Percentiles rank a stretch among this genome's conserved stretches.
These are phyloP conservation scores for Oryza officinalis DNA, from an alignment of 176 grass and related monocot genomes.

Conservation along the genomic window DNA sequence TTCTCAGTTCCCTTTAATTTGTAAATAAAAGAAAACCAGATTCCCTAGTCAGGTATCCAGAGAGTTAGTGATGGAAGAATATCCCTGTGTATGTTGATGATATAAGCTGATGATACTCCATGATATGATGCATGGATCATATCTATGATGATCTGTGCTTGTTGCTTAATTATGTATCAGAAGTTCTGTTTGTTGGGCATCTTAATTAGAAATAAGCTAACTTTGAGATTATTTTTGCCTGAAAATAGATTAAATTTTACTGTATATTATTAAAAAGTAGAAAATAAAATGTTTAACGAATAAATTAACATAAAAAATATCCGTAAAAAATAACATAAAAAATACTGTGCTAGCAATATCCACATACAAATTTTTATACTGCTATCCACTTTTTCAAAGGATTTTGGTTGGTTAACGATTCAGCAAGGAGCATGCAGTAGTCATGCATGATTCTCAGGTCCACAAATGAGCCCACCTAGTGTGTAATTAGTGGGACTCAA, in stretches of 20 bases:
- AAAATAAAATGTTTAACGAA: not conserved
- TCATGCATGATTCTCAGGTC: too few species aligned
- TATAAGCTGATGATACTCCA: not conserved
- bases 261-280: not conserved
- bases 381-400: not conserved
- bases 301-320: not conserved
- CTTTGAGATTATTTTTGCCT: not conserved
- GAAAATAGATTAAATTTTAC: not conserved
- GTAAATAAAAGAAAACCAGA: not conserved
- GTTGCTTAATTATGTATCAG: not conserved
- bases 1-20: not conserved
- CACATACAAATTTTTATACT: not conserved
- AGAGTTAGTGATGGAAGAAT: slow-evolving; percentile 16
- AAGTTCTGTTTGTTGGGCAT: not conserved
- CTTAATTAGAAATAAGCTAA: not conserved
- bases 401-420: not conserved
- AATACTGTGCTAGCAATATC: too few species aligned
- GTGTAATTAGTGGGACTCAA: too few species aligned
- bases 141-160: not conserved
- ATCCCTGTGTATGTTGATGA: not conserved
- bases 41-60: not conserved
- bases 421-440: too few species aligned
- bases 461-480: too few species aligned
- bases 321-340: too few species aligned
- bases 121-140: not conserved